Percentiles rank a stretch among this genome's conserved stretches.
Conservation (phyloP, 2,329 filamentous ascomycete genomes). For the Dactylellina sp. region DNA sequence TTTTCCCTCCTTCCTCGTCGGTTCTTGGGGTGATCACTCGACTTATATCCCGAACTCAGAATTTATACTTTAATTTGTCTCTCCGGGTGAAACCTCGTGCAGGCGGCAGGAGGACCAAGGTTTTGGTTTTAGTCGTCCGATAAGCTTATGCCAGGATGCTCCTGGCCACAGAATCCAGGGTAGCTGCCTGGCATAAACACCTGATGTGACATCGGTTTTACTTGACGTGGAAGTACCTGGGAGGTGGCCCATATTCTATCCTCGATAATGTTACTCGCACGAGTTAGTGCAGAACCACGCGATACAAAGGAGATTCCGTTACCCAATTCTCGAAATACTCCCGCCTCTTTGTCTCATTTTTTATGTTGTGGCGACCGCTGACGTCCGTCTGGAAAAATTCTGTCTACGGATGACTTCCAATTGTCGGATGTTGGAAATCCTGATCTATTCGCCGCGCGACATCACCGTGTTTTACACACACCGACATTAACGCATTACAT, state of each 20-base stretch:
- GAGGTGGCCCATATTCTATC: slow-evolving; percentile 2
- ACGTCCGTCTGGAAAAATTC: not conserved
- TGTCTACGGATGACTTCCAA: not conserved
- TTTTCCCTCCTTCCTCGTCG: slow-evolving; percentile 11
- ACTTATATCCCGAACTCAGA: slow-evolving; percentile 52
- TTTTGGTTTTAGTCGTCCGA: slow-evolving; percentile 11
- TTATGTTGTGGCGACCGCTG: slow-evolving; percentile 6
- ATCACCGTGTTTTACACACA: slow-evolving; percentile 12
- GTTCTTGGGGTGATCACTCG: slow-evolving; percentile 36
- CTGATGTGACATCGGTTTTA: slow-evolving; percentile 48
- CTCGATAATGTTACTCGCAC: slow-evolving; percentile 6
- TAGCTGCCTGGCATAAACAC: slow-evolving; percentile 25
- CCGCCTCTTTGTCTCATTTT: not conserved
- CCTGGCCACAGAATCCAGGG: slow-evolving; percentile 11
- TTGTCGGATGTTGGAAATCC: not conserved
- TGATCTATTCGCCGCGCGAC: slow-evolving; percentile 3
- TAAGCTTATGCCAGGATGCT: slow-evolving; percentile 44
- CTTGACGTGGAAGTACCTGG: slow-evolving; percentile 43
- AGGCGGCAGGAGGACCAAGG: not conserved
- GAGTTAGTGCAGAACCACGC: slow-evolving; percentile 23
- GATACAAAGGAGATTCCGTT: slow-evolving; percentile 31
- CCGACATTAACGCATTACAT: not conserved
- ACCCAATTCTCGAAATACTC: slow-evolving; percentile 13
- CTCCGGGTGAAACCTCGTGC: slow-evolving; percentile 41
- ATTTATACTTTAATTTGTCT: slow-evolving; percentile 46